phyloP scores from a whole-genome alignment of 2,329 filamentous ascomycete genomes.

The Xylaria sp. region DNA sequence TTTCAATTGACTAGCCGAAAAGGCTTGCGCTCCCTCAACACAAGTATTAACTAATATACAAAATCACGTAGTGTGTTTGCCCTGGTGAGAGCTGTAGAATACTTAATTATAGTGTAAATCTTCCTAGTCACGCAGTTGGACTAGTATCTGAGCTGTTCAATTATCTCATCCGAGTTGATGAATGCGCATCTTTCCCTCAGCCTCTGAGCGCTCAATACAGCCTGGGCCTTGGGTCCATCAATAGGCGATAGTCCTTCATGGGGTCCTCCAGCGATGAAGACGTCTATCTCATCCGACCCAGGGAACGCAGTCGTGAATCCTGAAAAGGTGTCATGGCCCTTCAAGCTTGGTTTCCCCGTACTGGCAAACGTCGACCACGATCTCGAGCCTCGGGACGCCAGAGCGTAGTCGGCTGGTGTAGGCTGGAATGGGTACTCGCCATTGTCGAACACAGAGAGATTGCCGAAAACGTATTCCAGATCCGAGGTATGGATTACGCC shows the following conservation, averaged over 20 bases:
- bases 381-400: slow-evolving; percentile 54
- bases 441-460: slow-evolving; percentile 56
- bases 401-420: slow-evolving; percentile 52
- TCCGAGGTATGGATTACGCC: slow-evolving; percentile 64
- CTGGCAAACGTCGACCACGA: slow-evolving; percentile 61
- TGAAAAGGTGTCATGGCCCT: slow-evolving; percentile 52
- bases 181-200: slow-evolving; percentile 59
- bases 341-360: slow-evolving; percentile 50
- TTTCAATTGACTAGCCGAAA: too few relatives aligned
- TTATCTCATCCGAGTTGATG: slow-evolving; percentile 57
- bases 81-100: too few relatives aligned
- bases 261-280: slow-evolving; percentile 59
- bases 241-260: slow-evolving; percentile 55
- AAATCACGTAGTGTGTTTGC: too few relatives aligned
- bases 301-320: slow-evolving; percentile 55
- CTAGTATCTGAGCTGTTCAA: slow-evolving; percentile 51
- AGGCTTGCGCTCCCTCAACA: too few relatives aligned
- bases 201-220: slow-evolving; percentile 54
- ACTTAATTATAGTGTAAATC: neutral
- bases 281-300: slow-evolving; percentile 39
- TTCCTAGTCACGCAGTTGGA: neutral
- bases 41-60: too few relatives aligned
- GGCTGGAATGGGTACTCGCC: slow-evolving; percentile 52
- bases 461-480: slow-evolving; percentile 63
- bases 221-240: slow-evolving; percentile 49